Percentiles rank a stretch among this genome's conserved stretches.
Conservation (phyloP, 1,284 basidiomycete genomes). For the Austroboletus niveus region DNA sequence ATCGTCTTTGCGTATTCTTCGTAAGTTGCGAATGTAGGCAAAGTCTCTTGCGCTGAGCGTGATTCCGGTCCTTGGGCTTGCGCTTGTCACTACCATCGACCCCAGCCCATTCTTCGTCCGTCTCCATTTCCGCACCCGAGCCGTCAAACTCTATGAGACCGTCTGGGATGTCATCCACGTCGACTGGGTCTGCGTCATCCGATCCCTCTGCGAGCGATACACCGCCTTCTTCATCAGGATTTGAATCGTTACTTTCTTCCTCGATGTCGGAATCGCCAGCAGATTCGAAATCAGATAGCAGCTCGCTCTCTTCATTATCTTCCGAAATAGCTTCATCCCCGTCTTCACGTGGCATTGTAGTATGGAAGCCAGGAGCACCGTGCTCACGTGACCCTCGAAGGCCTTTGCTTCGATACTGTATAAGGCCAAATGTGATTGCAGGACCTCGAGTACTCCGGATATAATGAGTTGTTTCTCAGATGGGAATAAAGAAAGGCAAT, state of each 20-base stretch:
- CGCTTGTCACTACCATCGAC: constrained; percentile 34
- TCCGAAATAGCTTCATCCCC: constrained; percentile 45
- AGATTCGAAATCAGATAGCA: constrained; percentile 39
- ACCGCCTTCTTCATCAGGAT: constrained; percentile 31
- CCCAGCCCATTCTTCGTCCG: constrained; percentile 53
- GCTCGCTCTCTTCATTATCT: constrained; percentile 35
- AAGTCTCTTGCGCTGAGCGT: constrained; percentile 63
- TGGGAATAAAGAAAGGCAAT: too few species aligned
- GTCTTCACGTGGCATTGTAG: constrained; percentile 62
- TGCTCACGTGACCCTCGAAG: too few species aligned
- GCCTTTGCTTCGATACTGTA: too few species aligned
- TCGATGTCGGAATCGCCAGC: constrained; percentile 32
- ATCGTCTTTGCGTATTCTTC: constrained; percentile 69
- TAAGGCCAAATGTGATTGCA: too few species aligned
- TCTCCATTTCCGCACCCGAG: constrained; percentile 37
- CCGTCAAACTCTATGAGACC: constrained; percentile 62
- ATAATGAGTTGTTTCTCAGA: too few species aligned
- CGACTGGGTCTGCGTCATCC: constrained; percentile 65
- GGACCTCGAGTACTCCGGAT: too few species aligned
- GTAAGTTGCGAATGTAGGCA: constrained; percentile 91
- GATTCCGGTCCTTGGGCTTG: constrained; percentile 52
- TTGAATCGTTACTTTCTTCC: constrained; percentile 28
- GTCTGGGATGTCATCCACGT: constrained; percentile 51
- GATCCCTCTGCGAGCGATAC: constrained; percentile 64
- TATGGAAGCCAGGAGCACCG: too few species aligned